A percentile compares a stretch with the other conserved stretches of the same genome.
Conservation (phyloP, 208 protist genomes). For the Acanthamoeba healyi region DNA sequence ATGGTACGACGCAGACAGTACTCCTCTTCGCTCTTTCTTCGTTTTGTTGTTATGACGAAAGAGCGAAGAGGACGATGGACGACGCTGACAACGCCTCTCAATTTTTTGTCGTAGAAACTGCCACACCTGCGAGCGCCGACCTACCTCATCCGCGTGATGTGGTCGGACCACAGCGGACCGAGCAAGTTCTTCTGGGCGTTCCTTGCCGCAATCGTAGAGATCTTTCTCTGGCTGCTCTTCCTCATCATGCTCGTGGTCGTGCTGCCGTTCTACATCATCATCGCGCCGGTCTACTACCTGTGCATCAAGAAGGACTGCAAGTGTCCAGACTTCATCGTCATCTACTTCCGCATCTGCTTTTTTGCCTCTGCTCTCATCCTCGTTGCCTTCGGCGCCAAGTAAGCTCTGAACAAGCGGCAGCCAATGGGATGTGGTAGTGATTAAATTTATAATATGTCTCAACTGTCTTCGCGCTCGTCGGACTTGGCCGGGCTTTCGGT, state of each 20-base stretch:
- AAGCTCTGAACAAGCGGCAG: no score
- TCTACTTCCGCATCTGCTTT: slow-evolving; percentile 1
- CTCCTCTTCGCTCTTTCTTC: no score
- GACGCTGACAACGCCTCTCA: no score
- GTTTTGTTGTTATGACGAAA: no score
- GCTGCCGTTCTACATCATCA: background rate
- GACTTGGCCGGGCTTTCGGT: no score
- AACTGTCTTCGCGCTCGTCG: no score
- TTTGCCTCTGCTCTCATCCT: background rate
- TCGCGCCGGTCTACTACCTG: background rate
- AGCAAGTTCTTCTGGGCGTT: background rate
- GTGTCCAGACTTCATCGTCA: background rate
- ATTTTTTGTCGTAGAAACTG: background rate
- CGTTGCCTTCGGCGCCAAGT: background rate
- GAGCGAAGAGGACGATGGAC: no score
- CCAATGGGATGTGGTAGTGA: no score
- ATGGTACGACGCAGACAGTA: no score
- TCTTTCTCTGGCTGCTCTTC: background rate
- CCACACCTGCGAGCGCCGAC: background rate
- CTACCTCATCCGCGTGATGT: background rate
- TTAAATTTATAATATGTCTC: no score
- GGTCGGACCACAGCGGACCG: background rate
- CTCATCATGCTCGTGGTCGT: slow-evolving; percentile 4
- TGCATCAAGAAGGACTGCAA: background rate
- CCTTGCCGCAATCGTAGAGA: background rate